Evolutionary conservation across 106 monocot species (phyloP), one percentile per base, ranked within the genome.

Genomic region (Dendrobium huoshanense): DNA sequence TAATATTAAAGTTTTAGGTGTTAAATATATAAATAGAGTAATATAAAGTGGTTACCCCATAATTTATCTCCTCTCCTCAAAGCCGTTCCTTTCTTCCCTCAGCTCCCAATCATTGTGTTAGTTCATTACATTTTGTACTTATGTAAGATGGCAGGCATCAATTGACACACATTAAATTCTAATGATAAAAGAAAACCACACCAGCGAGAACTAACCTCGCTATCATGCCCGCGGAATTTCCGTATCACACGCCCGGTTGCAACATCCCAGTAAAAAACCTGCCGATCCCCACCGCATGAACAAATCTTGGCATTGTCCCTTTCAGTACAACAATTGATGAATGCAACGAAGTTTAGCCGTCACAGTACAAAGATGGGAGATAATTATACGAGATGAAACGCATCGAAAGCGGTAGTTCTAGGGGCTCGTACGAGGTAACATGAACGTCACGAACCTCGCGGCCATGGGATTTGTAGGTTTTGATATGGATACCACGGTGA

Each of bases 361-460:
- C 41, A 29, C 6, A 27, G 4, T 11, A 29, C 58, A n/a, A 9
- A 42, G 16, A 20, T 18, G 9, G 41, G 72, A 72, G 19, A 40
- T 24, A 68, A 27, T 43, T 10, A 51, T 73, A 17, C 5, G 55
- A 74, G 56, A 51, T 49, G 56, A 4, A 19, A 58, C 15, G 20
- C 10, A 11, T 61, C 6, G 22, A 61, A 25, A n/a, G 73, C 24
- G 42, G 8, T 40, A 29, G 51, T 31, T 68, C 25, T 37, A 22
- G 29, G 77, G 9, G 13, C 3, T 9, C 54, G 3, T 77, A 99
- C 95, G 87, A 80, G 75, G 99, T 89, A 77, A 89, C 93, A 78
- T 90, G 88, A 61, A 93, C 99, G 77, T 99, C 99, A 74, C 99
- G 91, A 79, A 99, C 95, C 77, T 99, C 95, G 59, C 98, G 94